These are phyloP conservation scores for Aspergillus diversus DNA, from an alignment of 495 filamentous ascomycete genomes.

Conservation along the genomic window DNA sequence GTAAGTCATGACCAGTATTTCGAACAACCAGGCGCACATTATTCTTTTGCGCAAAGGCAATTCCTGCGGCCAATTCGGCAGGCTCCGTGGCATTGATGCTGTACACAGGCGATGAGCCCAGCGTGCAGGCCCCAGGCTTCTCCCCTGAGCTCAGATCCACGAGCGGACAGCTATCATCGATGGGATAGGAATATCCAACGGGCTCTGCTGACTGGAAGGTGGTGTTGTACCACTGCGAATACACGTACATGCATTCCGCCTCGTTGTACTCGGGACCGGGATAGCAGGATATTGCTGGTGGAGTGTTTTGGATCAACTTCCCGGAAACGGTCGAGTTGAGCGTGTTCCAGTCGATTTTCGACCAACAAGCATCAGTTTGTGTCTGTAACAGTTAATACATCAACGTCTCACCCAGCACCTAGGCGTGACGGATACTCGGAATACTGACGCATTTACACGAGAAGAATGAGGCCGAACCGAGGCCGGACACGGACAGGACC, in stretches of 20 bases:
- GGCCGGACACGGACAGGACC: not conserved
- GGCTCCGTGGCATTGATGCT: constrained; percentile 37
- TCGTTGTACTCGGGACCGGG: constrained; percentile 33
- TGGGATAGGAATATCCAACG: constrained; percentile 37
- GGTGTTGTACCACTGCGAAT: constrained; percentile 32
- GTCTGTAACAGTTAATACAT: constrained; percentile 19
- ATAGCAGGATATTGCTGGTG: constrained; percentile 62
- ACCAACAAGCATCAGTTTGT: constrained; percentile 48
- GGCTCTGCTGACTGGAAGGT: constrained; percentile 33
- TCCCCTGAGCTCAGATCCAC: constrained; percentile 35
- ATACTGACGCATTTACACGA: constrained; percentile 20
- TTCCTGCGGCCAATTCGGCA: constrained; percentile 30
- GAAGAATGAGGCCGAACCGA: not conserved
- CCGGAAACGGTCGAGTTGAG: constrained; percentile 53
- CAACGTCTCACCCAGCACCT: not conserved
- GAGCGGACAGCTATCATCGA: constrained; percentile 32
- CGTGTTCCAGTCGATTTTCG: constrained; percentile 38
- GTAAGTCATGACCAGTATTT: constrained; percentile 58
- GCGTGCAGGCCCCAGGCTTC: constrained; percentile 30
- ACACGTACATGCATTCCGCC: constrained; percentile 29
- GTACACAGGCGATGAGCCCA: constrained; percentile 29
- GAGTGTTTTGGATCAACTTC: constrained; percentile 52
- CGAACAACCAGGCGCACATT: constrained; percentile 62
- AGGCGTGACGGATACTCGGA: constrained; percentile 2
- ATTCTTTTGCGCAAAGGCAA: constrained; percentile 54